Evolutionary conservation across 2,329 filamentous ascomycete species (phyloP).

Genomic region (Penicillium fuscoglaucum): DNA sequence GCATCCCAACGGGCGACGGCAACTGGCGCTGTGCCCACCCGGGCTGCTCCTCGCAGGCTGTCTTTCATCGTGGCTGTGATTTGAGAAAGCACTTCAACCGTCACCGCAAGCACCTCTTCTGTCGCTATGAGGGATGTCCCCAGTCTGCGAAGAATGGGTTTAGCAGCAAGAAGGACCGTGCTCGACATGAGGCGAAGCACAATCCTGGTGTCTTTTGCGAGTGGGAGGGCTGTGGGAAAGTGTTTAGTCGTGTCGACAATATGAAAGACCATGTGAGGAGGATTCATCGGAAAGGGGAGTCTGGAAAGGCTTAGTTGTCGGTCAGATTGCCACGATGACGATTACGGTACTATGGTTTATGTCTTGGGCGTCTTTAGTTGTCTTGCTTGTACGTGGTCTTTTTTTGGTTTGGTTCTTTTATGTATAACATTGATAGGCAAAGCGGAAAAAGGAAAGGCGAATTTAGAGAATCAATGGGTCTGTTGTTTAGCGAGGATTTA

Average conservation of each 20-base stretch:
- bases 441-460: not conserved
- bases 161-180: constrained; percentile 63
- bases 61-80: constrained; percentile 61
- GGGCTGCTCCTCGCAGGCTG: constrained; percentile 59
- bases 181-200: constrained; percentile 63
- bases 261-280: constrained; percentile 55
- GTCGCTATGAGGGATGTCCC: constrained; percentile 59
- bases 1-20: constrained; percentile 32
- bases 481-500: not conserved
- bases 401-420: not conserved
- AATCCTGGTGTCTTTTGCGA: constrained; percentile 61
- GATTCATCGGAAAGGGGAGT: constrained; percentile 38
- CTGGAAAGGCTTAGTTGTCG: not conserved
- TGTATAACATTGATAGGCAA: constrained; percentile 6
- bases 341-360: not conserved
- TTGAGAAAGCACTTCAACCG: constrained; percentile 64
- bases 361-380: not conserved
- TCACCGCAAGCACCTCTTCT: constrained; percentile 63
- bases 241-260: constrained; percentile 63
- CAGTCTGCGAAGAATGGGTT: constrained; percentile 59
- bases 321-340: not conserved
- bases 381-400: not conserved
- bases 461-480: not conserved
- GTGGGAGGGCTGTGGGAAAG: constrained; percentile 57
- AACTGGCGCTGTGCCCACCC: constrained; percentile 61